Percentiles rank a stretch among this genome's conserved stretches.
phyloP scores from a whole-genome alignment of 768 basidiomycete genomes.

The Inosperma sp. region DNA sequence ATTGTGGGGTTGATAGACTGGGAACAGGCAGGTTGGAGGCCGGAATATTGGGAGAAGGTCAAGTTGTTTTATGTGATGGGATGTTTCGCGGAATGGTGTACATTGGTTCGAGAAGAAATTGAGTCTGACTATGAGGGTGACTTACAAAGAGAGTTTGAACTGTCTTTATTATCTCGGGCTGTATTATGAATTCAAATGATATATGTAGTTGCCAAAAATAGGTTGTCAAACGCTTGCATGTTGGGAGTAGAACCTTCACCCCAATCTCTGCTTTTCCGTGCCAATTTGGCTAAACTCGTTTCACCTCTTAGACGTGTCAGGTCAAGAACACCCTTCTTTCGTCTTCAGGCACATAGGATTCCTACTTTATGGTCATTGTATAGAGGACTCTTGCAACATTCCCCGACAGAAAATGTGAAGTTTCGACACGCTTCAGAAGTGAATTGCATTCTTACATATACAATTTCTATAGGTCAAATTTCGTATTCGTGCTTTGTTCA shows the following conservation, averaged over 20 bases:
- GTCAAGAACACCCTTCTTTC: conserved; percentile 61
- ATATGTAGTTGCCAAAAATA: too few relatives aligned
- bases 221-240: too few relatives aligned
- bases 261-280: conserved; percentile 46
- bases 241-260: conserved; percentile 15
- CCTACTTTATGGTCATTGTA: conserved; percentile 80
- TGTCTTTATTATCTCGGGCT: not conserved
- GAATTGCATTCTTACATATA: not conserved
- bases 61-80: not conserved
- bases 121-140: not conserved
- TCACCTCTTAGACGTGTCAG: conserved; percentile 55
- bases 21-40: conserved; percentile 13
- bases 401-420: conserved; percentile 54
- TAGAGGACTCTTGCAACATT: conserved; percentile 55
- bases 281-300: conserved; percentile 47
- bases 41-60: conserved; percentile 11
- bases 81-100: not conserved
- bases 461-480: conserved; percentile 46
- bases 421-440: not conserved
- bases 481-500: conserved; percentile 53
- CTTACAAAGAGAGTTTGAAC: not conserved
- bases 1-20: conserved; percentile 10
- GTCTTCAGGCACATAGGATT: conserved; percentile 64
- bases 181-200: too few relatives aligned
- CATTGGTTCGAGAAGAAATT: not conserved